Evolutionary conservation across 371 early-diverging fungal species (phyloP).

Genomic region (Capniomyces stellatus): DNA sequence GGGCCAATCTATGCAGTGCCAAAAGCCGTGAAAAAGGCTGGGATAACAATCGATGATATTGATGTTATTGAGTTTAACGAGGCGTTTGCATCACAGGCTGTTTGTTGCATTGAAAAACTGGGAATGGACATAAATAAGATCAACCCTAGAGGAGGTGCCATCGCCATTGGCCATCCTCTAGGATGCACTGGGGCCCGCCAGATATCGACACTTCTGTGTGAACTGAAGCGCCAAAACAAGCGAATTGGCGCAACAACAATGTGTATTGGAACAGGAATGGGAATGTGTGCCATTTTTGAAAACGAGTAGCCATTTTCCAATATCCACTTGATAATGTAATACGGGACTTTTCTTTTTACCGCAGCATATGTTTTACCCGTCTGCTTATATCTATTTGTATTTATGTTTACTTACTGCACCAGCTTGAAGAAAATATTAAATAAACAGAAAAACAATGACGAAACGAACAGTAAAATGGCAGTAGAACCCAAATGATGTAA

Average conservation of each 20-base stretch:
- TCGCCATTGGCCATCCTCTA: constrained; percentile 86
- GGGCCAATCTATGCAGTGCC: constrained; percentile 93
- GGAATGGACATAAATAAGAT: constrained; percentile 72
- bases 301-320: too few relatives aligned
- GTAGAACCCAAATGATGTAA: too few relatives aligned
- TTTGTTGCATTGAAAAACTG: constrained; percentile 77
- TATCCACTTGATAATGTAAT: too few relatives aligned
- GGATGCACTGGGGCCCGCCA: constrained; percentile 94
- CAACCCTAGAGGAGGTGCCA: constrained; percentile 97
- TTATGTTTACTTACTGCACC: too few relatives aligned
- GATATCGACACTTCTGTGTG: constrained; percentile 83
- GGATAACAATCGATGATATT: constrained; percentile 58
- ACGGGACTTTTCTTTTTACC: too few relatives aligned
- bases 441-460: too few relatives aligned
- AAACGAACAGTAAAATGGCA: too few relatives aligned
- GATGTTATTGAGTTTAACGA: constrained; percentile 84
- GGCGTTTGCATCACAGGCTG: constrained; percentile 95
- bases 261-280: constrained; percentile 97
- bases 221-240: constrained; percentile 73
- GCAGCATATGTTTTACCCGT: too few relatives aligned
- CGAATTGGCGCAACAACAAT: constrained; percentile 77
- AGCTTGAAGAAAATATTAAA: too few relatives aligned
- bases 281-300: constrained; percentile 85
- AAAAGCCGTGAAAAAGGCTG: constrained; percentile 63
- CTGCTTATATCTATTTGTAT: too few relatives aligned